A percentile compares a stretch with the other conserved stretches of the same genome.
These are phyloP conservation scores for Malassezia globosa DNA, from an alignment of 1,284 basidiomycete genomes.

Conservation along the genomic window DNA sequence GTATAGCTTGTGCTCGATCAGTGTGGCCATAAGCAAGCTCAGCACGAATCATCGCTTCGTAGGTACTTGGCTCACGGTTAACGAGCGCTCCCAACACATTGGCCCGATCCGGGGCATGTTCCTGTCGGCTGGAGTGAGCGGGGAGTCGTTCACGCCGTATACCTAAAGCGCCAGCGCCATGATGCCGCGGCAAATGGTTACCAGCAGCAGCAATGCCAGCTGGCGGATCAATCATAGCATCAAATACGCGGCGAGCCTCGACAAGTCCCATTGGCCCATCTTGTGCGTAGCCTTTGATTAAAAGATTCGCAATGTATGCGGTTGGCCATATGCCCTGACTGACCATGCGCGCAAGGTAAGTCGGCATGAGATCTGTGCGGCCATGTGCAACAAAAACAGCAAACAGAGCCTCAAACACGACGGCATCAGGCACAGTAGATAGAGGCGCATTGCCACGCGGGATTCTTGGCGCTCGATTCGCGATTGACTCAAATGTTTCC, in stretches of 20 bases:
- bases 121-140: not conserved
- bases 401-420: slow-evolving; percentile 81
- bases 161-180: slow-evolving; percentile 48
- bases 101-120: slow-evolving; percentile 8
- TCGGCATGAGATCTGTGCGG: slow-evolving; percentile 65
- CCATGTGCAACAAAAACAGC: slow-evolving; percentile 72
- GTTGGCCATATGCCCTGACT: slow-evolving; percentile 68
- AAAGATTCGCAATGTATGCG: slow-evolving; percentile 84
- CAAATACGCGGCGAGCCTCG: slow-evolving; percentile 56
- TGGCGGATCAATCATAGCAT: slow-evolving; percentile 71
- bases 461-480: slow-evolving; percentile 48
- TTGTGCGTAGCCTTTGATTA: slow-evolving; percentile 62
- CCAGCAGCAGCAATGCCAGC: slow-evolving; percentile 75
- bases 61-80: slow-evolving; percentile 76
- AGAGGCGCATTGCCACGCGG: slow-evolving; percentile 25
- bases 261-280: slow-evolving; percentile 58
- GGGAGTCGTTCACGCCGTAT: slow-evolving; percentile 44
- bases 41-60: slow-evolving; percentile 87
- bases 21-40: slow-evolving; percentile 70
- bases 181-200: slow-evolving; percentile 60
- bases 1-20: slow-evolving; percentile 59
- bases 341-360: slow-evolving; percentile 59
- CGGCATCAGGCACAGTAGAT: slow-evolving; percentile 59
- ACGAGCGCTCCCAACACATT: slow-evolving; percentile 54
- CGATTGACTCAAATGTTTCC: slow-evolving; percentile 66